Percentiles rank a stretch among this genome's conserved stretches.
These are phyloP conservation scores for Mallotus repandus DNA, from an alignment of 441 rosid genomes.

Conservation along the genomic window DNA sequence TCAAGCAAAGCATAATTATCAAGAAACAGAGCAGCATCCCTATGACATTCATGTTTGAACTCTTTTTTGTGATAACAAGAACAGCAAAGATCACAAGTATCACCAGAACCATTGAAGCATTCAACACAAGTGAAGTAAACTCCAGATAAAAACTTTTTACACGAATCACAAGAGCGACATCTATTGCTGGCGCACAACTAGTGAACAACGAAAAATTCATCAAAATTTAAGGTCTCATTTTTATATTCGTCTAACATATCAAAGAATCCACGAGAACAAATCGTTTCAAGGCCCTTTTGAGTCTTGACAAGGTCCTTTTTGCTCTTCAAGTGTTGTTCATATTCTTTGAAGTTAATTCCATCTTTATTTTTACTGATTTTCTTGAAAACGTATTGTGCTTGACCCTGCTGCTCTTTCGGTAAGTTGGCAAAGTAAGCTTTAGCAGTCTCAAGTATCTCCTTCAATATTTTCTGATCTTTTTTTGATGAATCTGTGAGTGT, in stretches of 20 bases:
- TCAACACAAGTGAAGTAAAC: slow-evolving; percentile 10
- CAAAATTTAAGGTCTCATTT: not conserved
- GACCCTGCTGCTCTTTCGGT: not conserved
- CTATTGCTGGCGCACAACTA: not conserved
- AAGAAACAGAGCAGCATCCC: not conserved
- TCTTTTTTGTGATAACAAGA: slow-evolving; percentile 6
- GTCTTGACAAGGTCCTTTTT: not conserved
- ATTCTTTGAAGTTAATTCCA: not conserved
- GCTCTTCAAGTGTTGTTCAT: not conserved
- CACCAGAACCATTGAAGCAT: slow-evolving; percentile 1
- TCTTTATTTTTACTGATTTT: not conserved
- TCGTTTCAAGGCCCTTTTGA: not conserved
- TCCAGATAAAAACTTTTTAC: slow-evolving; percentile 3
- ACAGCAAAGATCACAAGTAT: slow-evolving; percentile 11
- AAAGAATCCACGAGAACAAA: not conserved
- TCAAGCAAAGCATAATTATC: slow-evolving; percentile 11
- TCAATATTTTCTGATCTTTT: not conserved
- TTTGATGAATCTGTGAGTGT: no score
- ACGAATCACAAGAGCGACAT: not conserved
- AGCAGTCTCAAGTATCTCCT: slow-evolving; percentile 3
- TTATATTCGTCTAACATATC: no score
- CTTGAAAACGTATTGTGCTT: not conserved
- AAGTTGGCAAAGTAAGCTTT: slow-evolving; percentile 7
- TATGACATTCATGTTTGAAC: not conserved
- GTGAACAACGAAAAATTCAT: not conserved